A percentile compares a stretch with the other conserved stretches of the same genome.
Evolutionary conservation across 139 green algal genomes (phyloP).

Genomic region (Nannochloris sp.): DNA sequence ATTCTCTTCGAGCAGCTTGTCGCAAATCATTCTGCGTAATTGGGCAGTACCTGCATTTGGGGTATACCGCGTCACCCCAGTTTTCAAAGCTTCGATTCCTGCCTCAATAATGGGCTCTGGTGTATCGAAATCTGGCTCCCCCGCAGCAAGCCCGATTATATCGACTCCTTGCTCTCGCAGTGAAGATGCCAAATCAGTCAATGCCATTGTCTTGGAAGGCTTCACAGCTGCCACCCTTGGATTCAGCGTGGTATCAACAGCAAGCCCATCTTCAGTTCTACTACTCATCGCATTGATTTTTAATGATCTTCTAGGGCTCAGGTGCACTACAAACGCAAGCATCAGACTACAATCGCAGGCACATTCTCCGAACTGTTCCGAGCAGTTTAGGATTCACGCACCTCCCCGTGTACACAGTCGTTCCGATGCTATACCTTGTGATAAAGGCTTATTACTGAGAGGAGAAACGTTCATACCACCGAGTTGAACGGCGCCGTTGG

Average conservation of each 20-base stretch:
- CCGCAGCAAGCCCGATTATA: slow-evolving; percentile 84
- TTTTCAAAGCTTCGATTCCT: slow-evolving; percentile 64
- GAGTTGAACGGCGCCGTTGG: no score
- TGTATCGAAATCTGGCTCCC: slow-evolving; percentile 96
- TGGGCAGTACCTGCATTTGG: slow-evolving; percentile 77
- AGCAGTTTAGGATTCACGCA: no score
- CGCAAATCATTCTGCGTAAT: slow-evolving; percentile 70
- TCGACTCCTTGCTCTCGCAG: slow-evolving; percentile 71
- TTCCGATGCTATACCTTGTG: no score
- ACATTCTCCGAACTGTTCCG: no score
- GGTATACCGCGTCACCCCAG: slow-evolving; percentile 86
- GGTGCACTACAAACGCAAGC: no score
- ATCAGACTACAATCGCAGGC: no score
- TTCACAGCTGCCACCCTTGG: slow-evolving; percentile 60
- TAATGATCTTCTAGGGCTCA: no score
- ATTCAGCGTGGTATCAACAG: slow-evolving; percentile 64
- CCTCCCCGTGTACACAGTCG: no score
- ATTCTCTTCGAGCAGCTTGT: slow-evolving; percentile 87
- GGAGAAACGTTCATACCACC: no score
- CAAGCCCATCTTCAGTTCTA: background rate
- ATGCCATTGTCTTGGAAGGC: slow-evolving; percentile 85
- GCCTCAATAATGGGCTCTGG: slow-evolving; percentile 66
- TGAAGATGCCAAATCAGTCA: slow-evolving; percentile 77
- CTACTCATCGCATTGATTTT: background rate
- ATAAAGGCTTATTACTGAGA: no score